Base-by-base conservation (phyloP, 129 eudicot genomes). In the Saposhnikovia divaricata region DNA sequence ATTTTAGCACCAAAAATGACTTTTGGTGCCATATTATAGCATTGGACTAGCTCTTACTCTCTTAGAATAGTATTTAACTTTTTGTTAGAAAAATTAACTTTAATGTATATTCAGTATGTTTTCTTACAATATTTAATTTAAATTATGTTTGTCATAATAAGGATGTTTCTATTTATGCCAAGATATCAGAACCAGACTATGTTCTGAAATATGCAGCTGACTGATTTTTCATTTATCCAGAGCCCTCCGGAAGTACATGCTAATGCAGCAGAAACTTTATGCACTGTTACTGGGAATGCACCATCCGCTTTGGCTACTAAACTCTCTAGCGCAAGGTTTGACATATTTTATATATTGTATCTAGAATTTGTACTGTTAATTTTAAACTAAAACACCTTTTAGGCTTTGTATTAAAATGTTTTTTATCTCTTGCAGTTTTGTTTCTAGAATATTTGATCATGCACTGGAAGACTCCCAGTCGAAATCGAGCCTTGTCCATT, bases 201-300 rank as follows among this genome's bases (percentile, higher is more conserved):
- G 6, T 77, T 40, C 47, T 40, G 71, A 44, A 23, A 77, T 23
- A 40, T n/a, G n/a, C 16, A 39, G 57, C 77, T 78, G 15, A 34
- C 46, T 4, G 70, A 76, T 28, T 51, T 61, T 40, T 48, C 70
- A 10, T 38, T 72, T 43, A 44, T 65, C 12, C 88, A 93, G 98
- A 82, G 78, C 80, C 85, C 96, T 88, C 86, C 97, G 72, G 98
- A 93, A 88, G 98, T 89, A 63, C 98, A 93, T 82, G 92, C 91
- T 55, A 93, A 93, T 84, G 93, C 95, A 47, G 98, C 98, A 75
- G 98, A 93, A 87, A 89, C 94, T 31, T 84, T 93, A 68, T 93
- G 96, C 83, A 83, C 93, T 80, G 85, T 93, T 71, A 91, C 96
- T 65, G 89, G 97, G 80, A 93, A 85, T 82, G 85, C 90, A 40